Percentiles rank a stretch among this genome's conserved stretches.
These are phyloP conservation scores for Fusarium nygamai DNA, from an alignment of 2,329 filamentous ascomycete genomes.

Conservation along the genomic window DNA sequence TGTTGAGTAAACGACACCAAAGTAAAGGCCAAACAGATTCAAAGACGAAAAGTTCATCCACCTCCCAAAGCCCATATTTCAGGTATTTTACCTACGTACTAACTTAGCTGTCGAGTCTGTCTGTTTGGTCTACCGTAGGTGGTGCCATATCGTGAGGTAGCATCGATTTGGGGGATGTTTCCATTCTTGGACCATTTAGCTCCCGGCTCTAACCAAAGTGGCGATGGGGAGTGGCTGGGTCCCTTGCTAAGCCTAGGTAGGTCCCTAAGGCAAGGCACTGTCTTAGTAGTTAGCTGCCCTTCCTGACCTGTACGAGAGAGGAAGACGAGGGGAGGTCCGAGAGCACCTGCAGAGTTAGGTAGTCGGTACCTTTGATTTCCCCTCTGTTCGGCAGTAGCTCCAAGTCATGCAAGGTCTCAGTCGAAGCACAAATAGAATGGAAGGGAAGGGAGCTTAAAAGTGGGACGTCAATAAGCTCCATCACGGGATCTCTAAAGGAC, in stretches of 20 bases:
- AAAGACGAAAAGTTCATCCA: not conserved
- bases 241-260: not conserved
- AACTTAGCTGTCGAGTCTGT: not conserved
- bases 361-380: constrained; percentile 10
- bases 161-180: constrained; percentile 19
- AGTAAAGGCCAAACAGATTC: not conserved
- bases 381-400: constrained; percentile 7
- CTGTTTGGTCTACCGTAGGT: not conserved
- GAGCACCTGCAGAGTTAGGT: constrained; percentile 7
- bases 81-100: not conserved
- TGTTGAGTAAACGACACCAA: not conserved
- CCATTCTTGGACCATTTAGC: constrained; percentile 36
- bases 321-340: not conserved
- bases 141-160: constrained; percentile 6
- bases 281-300: not conserved
- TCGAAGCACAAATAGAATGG: constrained; percentile 8
- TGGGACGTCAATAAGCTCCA: constrained; percentile 42
- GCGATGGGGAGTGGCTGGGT: constrained; percentile 27
- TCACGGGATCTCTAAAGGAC: constrained; percentile 53
- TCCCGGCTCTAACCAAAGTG: constrained; percentile 30
- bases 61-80: not conserved
- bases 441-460: constrained; percentile 37
- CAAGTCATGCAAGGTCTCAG: not conserved
- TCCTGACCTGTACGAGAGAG: not conserved
- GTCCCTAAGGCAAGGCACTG: not conserved